These are phyloP conservation scores for Lachnellula hyalina DNA, from an alignment of 2,329 filamentous ascomycete genomes.

Conservation along the genomic window DNA sequence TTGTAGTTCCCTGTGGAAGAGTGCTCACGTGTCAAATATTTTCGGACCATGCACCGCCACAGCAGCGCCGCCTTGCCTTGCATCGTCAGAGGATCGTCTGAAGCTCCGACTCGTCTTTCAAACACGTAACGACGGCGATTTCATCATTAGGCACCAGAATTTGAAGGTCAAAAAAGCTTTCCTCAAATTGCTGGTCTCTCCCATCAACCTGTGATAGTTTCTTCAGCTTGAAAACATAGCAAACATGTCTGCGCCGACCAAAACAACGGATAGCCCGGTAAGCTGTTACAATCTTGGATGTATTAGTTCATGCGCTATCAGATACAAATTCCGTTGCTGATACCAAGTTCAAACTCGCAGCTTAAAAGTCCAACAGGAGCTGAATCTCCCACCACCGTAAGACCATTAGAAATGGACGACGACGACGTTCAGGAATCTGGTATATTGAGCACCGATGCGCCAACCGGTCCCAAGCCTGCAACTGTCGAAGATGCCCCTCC, in stretches of 20 bases:
- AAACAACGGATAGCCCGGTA: slow-evolving; percentile 37
- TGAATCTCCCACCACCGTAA: slow-evolving; percentile 61
- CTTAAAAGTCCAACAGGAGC: slow-evolving; percentile 36
- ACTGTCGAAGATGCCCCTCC: slow-evolving; percentile 49
- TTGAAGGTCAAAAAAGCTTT: background rate
- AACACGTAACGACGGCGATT: background rate
- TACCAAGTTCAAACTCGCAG: slow-evolving; percentile 9
- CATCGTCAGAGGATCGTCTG: background rate
- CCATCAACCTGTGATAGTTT: background rate
- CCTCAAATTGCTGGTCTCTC: background rate
- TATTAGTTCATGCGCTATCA: slow-evolving; percentile 18
- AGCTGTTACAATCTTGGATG: slow-evolving; percentile 24
- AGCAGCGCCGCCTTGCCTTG: background rate
- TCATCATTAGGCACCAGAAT: background rate
- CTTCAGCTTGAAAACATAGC: background rate
- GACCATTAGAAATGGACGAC: slow-evolving; percentile 64
- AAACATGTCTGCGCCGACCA: slow-evolving; percentile 15
- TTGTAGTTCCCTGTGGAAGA: too few relatives aligned
- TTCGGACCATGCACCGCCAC: background rate
- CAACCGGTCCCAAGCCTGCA: slow-evolving; percentile 38
- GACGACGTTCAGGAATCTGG: slow-evolving; percentile 61
- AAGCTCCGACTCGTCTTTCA: background rate
- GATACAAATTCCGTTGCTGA: slow-evolving; percentile 6
- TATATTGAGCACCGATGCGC: slow-evolving; percentile 42
- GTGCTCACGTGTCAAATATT: too few relatives aligned